Evolutionary conservation across 345 rosid genomes (phyloP).

Genomic region (Populus davidiana): DNA sequence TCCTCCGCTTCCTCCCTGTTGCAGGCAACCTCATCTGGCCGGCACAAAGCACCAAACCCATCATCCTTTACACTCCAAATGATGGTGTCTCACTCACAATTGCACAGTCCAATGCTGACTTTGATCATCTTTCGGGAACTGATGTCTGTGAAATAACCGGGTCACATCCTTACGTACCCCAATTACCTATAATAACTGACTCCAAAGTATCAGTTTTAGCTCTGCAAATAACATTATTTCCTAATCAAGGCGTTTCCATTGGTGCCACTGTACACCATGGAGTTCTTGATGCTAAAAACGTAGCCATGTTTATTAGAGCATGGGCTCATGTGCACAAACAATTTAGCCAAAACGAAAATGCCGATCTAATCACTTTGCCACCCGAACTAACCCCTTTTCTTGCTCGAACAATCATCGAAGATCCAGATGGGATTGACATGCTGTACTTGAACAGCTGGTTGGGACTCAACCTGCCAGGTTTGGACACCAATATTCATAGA

Average conservation of each 20-base stretch:
- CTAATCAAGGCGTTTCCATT: conserved; percentile 16
- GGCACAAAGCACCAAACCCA: conserved; percentile 18
- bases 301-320: conserved; percentile 8
- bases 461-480: not conserved
- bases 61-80: conserved; percentile 18
- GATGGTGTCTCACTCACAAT: conserved; percentile 36
- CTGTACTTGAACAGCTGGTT: not conserved
- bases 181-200: conserved; percentile 20
- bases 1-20: conserved; percentile 35
- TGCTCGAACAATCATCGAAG: conserved; percentile 26
- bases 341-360: not conserved
- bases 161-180: conserved; percentile 32
- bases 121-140: conserved; percentile 21
- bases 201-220: not conserved
- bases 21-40: conserved; percentile 31
- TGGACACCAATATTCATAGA: not conserved
- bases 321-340: conserved; percentile 23
- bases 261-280: conserved; percentile 14
- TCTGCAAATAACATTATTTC: conserved; percentile 23
- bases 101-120: conserved; percentile 34
- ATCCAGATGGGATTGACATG: conserved; percentile 9
- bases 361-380: not conserved
- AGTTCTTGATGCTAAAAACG: conserved; percentile 6
- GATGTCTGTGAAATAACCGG: conserved; percentile 20
- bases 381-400: conserved; percentile 20